A percentile compares a stretch with the other conserved stretches of the same genome.
Conservation (phyloP, 2,329 filamentous ascomycete species). For the Talaromyces marneffei region DNA sequence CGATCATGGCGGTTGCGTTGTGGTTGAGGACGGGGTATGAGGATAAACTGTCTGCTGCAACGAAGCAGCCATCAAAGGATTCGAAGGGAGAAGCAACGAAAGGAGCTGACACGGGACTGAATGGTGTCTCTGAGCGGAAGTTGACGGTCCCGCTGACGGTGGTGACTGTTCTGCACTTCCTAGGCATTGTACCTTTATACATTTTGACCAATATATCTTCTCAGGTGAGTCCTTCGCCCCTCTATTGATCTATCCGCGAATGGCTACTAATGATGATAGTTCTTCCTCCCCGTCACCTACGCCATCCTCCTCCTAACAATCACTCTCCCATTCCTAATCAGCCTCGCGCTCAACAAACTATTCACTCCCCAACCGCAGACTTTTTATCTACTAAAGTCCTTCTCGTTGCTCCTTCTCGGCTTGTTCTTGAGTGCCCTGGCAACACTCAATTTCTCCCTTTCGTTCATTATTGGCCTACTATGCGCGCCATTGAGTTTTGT, state of each 20-base stretch:
- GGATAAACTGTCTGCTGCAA: slow-evolving; percentile 16
- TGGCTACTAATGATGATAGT: slow-evolving; percentile 37
- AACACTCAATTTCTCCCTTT: slow-evolving; percentile 90
- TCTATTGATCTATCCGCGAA: background rate
- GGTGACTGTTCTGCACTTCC: slow-evolving; percentile 66
- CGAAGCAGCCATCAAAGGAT: slow-evolving; percentile 8
- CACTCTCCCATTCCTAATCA: slow-evolving; percentile 53
- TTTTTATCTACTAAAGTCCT: slow-evolving; percentile 74
- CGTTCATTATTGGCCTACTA: slow-evolving; percentile 75
- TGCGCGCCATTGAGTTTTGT: slow-evolving; percentile 73
- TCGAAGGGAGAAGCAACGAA: slow-evolving; percentile 15
- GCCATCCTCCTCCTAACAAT: slow-evolving; percentile 53
- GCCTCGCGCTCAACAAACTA: slow-evolving; percentile 47
- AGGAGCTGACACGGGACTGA: slow-evolving; percentile 16
- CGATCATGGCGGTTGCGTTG: slow-evolving; percentile 87
- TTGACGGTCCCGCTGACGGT: slow-evolving; percentile 57
- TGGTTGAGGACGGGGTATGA: slow-evolving; percentile 79
- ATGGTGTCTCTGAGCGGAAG: slow-evolving; percentile 33
- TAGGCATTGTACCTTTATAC: slow-evolving; percentile 75
- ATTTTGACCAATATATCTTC: slow-evolving; percentile 72
- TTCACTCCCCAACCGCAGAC: slow-evolving; percentile 60
- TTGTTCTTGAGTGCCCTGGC: slow-evolving; percentile 89
- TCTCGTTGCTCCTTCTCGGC: slow-evolving; percentile 86
- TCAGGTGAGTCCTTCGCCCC: slow-evolving; percentile 47
- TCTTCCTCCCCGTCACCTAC: slow-evolving; percentile 55